Conservation (phyloP, 2,329 filamentous ascomycete genomes). For the Raffaelea albimanens region DNA sequence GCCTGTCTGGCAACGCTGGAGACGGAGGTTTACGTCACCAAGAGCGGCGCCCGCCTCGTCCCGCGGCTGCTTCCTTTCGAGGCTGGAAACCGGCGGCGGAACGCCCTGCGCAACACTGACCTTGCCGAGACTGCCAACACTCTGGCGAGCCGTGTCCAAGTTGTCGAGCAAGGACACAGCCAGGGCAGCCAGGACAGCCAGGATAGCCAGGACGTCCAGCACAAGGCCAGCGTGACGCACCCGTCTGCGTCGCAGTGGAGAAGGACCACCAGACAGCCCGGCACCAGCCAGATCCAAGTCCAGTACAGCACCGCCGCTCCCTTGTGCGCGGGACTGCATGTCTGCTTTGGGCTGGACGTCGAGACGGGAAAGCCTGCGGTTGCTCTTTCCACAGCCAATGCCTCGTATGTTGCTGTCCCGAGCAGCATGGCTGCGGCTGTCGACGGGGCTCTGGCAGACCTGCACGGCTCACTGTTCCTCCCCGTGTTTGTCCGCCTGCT, state of each 20-base stretch:
- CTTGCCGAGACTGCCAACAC: background rate
- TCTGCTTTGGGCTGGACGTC: conserved; percentile 23
- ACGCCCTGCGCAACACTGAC: conserved; percentile 27
- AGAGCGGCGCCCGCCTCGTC: conserved; percentile 20
- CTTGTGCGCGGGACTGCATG: conserved; percentile 18
- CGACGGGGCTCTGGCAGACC: too few species aligned
- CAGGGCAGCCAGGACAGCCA: background rate
- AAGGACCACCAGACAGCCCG: too few species aligned
- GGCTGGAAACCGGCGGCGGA: conserved; percentile 26
- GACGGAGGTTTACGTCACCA: conserved; percentile 27
- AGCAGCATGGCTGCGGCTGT: too few species aligned
- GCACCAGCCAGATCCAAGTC: conserved; percentile 23
- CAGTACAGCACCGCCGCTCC: conserved; percentile 26
- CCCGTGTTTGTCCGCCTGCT: too few species aligned
- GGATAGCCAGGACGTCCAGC: too few species aligned
- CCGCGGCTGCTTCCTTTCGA: conserved; percentile 30
- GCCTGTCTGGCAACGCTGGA: conserved; percentile 22
- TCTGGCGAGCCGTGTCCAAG: background rate
- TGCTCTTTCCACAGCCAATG: too few species aligned
- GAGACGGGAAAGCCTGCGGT: too few species aligned
- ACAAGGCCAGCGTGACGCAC: too few species aligned
- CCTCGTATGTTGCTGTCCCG: too few species aligned
- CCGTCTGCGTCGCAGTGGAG: too few species aligned
- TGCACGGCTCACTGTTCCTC: too few species aligned
- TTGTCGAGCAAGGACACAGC: background rate